Evolutionary conservation across 306 rosid genomes (phyloP).

Genomic region (Parietaria judaica): DNA sequence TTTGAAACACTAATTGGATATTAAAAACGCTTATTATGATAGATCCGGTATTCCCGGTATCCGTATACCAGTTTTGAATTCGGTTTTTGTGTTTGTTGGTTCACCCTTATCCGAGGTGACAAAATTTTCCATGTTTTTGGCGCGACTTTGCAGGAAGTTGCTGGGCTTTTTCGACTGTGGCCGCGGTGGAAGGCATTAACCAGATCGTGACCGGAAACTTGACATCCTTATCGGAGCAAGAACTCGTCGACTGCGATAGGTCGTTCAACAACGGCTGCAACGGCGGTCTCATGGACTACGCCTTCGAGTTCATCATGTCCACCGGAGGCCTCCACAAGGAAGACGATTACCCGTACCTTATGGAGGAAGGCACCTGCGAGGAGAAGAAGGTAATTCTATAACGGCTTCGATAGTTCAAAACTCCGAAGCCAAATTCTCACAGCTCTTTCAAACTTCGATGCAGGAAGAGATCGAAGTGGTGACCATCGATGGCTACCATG

Average conservation of each 20-base stretch:
- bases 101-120: too few relatives aligned
- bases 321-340: slow-evolving; percentile 40
- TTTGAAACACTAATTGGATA: too few relatives aligned
- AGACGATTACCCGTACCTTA: slow-evolving; percentile 45
- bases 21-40: too few relatives aligned
- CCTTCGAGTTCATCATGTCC: slow-evolving; percentile 29
- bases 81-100: too few relatives aligned
- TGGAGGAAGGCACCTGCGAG: slow-evolving; percentile 85
- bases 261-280: slow-evolving; percentile 40
- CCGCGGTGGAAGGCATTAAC: slow-evolving; percentile 44
- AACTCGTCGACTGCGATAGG: slow-evolving; percentile 37
- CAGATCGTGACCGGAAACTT: slow-evolving; percentile 42
- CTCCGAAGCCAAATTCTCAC: neutral
- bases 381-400: slow-evolving; percentile 42
- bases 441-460: neutral
- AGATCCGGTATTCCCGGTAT: too few relatives aligned
- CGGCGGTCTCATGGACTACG: slow-evolving; percentile 42
- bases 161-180: slow-evolving; percentile 50
- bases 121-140: too few relatives aligned
- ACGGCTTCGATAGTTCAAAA: neutral
- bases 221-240: slow-evolving; percentile 44
- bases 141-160: slow-evolving; percentile 31
- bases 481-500: slow-evolving; percentile 69
- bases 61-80: too few relatives aligned
- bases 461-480: slow-evolving; percentile 55